These are phyloP conservation scores for Hebeloma cylindrosporum DNA, from an alignment of 768 basidiomycete genomes.

Conservation along the genomic window DNA sequence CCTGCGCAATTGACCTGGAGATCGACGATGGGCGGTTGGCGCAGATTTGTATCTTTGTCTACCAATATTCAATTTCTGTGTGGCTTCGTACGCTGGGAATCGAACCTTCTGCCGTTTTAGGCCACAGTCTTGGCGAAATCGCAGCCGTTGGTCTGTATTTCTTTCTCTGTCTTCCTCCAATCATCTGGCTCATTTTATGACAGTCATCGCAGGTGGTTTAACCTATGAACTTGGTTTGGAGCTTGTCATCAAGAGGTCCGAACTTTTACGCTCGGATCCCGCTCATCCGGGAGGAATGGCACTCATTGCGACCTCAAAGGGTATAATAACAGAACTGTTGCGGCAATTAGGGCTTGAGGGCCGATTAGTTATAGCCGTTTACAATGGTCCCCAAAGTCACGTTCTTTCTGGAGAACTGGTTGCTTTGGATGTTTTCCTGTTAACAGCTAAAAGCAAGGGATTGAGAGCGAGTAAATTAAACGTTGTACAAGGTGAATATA, in stretches of 20 bases:
- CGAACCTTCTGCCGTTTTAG: constrained; percentile 25
- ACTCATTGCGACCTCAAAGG: constrained; percentile 19
- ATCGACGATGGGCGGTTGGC: constrained; percentile 22
- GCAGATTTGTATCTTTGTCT: constrained; percentile 34
- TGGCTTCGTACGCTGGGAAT: constrained; percentile 26
- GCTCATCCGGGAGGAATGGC: constrained; percentile 25
- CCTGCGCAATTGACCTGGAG: neutral
- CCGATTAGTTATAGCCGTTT: constrained; percentile 24
- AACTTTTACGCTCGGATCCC: constrained; percentile 16
- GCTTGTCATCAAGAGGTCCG: constrained; percentile 25
- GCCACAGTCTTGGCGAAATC: constrained; percentile 34
- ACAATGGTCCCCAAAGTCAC: constrained; percentile 20
- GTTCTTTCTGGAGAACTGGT: constrained; percentile 26
- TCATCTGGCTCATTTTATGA: neutral
- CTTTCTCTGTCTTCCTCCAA: neutral
- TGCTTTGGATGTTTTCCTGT: constrained; percentile 18
- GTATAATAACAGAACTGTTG: constrained; percentile 14
- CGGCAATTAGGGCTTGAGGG: constrained; percentile 12
- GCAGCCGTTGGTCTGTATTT: constrained; percentile 28
- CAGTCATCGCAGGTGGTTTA: constrained; percentile 26
- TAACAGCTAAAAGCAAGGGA: constrained; percentile 16
- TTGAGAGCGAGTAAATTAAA: constrained; percentile 20
- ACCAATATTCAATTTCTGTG: constrained; percentile 26
- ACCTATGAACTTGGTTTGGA: constrained; percentile 23
- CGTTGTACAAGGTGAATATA: constrained; percentile 26